phyloP scores from a whole-genome alignment of 805 yeast species.

The Maudiozyma pseudohumilis region DNA sequence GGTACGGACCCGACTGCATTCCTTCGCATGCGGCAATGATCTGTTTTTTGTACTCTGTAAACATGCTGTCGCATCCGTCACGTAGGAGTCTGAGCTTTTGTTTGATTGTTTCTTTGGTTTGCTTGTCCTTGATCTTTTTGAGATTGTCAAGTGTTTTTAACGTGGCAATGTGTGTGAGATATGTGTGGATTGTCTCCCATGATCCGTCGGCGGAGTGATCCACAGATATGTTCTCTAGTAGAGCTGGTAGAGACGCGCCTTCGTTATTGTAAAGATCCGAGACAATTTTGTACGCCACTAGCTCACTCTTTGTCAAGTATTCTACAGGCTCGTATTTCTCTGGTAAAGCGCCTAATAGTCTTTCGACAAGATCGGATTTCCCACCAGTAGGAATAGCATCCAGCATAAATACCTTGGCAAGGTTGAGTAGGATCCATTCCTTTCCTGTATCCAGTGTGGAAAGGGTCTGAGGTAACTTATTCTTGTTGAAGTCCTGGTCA shows the following conservation, averaged over 20 bases:
- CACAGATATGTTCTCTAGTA: conserved; percentile 1
- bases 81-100: conserved; percentile 12
- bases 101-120: conserved; percentile 13
- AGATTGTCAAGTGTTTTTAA: conserved; percentile 23
- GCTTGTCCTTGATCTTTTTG: conserved; percentile 19
- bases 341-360: background rate
- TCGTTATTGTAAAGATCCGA: conserved; percentile 15
- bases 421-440: conserved; percentile 8
- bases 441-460: conserved; percentile 11
- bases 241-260: conserved; percentile 5
- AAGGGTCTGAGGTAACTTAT: conserved; percentile 9
- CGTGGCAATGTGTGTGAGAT: conserved; percentile 17
- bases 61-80: conserved; percentile 16
- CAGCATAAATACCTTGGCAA: conserved; percentile 17
- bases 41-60: conserved; percentile 6
- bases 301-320: conserved; percentile 9
- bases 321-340: background rate
- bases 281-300: conserved; percentile 17
- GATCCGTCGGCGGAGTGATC: conserved; percentile 1
- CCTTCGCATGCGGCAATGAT: conserved; percentile 4
- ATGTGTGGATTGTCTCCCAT: conserved; percentile 20
- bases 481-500: conserved; percentile 3
- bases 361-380: background rate
- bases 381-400: conserved; percentile 9
- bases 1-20: conserved; percentile 5